phyloP scores from a whole-genome alignment of 805 yeast species.

The Lipomyces yamadae region DNA sequence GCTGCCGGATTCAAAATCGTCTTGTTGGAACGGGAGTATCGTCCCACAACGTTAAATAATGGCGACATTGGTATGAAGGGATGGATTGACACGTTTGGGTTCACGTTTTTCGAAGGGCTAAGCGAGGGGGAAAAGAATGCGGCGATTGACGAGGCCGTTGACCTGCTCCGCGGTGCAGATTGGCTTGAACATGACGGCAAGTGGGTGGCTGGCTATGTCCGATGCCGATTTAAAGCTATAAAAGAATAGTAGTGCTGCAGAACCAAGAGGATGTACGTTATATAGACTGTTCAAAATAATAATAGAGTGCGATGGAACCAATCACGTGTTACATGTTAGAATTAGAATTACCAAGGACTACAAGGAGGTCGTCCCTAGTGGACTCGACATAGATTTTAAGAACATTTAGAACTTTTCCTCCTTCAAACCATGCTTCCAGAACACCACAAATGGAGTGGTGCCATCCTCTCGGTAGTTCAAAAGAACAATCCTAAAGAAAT shows the following conservation, averaged over 20 bases:
- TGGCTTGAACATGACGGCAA: constrained; percentile 25
- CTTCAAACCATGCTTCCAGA: constrained; percentile 98
- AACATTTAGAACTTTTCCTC: constrained; percentile 80
- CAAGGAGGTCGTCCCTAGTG: neutral
- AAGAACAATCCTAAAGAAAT: constrained; percentile 60
- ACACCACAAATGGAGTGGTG: constrained; percentile 92
- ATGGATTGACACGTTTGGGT: constrained; percentile 42
- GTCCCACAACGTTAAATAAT: constrained; percentile 37
- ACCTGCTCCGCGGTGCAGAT: constrained; percentile 21
- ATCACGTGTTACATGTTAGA: neutral
- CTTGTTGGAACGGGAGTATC: constrained; percentile 35
- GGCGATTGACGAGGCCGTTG: constrained; percentile 33
- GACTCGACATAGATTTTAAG: neutral
- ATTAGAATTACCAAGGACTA: neutral
- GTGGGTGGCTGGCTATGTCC: constrained; percentile 39
- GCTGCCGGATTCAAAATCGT: constrained; percentile 39
- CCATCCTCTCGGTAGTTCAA: constrained; percentile 99
- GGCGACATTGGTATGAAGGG: constrained; percentile 37
- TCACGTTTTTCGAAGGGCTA: constrained; percentile 35
- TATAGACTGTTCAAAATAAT: neutral
- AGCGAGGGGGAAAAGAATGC: constrained; percentile 22
- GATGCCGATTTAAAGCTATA: constrained; percentile 36
- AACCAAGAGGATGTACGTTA: neutral
- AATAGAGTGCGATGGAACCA: neutral
- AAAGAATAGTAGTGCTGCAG: constrained; percentile 12